Evolutionary conservation across 345 rosid genomes (phyloP), one percentile per base, ranked within the genome.

Genomic region (Rhizophora mangle): DNA sequence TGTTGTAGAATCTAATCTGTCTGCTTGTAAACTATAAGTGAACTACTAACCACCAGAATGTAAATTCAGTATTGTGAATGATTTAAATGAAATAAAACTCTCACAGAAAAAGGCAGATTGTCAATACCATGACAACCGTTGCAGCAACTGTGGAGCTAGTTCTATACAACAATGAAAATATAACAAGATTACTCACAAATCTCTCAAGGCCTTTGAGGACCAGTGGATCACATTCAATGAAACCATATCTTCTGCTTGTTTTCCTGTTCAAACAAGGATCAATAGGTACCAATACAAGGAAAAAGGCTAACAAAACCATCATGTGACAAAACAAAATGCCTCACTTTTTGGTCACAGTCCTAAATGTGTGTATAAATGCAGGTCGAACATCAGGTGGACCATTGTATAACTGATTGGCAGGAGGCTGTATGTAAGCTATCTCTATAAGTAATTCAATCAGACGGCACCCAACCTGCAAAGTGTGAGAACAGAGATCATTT

Each of bases 371-470:
- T 65, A 74, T 47, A 88, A 95, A 95, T 82, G 99, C 99, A 72
- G 99, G 99, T 56, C 89, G 88, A 65, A 90, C 71, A 76, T 92
- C 96, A 73, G 98, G 96, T 54, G 89, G 91, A 77, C 66, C 78
- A 74, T 86, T 82, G 43, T 70, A 89, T 72, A 79, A 74, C 76
- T 87, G 90, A 82, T 85, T 73, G 70, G 82, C 65, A 72, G 98
- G 90, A 69, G 93, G 77, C 63, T 95, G 99, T 81, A 96, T 83
- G 77, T 83, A 87, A 76, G 99, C 99, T 67, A 86, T 90, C 82
- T 76, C 85, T 74, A 85, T 81, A 72, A 92, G 79, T 77, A 96
- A 79, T 71, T 96, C 98, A 71, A 96, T 85, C 27, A 96, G 85
- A 47, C 89, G 92, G 78, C 97, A 86, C 71, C 99, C 99, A 81